A percentile compares a stretch with the other conserved stretches of the same genome.
Evolutionary conservation across 352 stramenopile species (phyloP).

Genomic region (Globisporangium sylvaticum): DNA sequence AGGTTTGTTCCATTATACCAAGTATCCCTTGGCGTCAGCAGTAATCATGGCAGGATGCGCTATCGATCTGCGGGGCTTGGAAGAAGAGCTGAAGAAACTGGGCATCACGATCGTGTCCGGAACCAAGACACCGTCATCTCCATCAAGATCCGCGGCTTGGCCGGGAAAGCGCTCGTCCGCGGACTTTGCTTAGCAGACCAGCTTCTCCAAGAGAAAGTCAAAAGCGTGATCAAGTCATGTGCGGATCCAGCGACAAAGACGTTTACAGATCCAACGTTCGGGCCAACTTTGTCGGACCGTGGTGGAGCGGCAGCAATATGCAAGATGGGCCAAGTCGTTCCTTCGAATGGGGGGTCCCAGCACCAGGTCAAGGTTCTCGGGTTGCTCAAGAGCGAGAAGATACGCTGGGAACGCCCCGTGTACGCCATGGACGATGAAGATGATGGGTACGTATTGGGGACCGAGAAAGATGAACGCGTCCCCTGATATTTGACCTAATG

Average conservation of each 20-base stretch:
- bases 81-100: conserved; percentile 81
- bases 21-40: background rate
- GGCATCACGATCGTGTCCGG: conserved; percentile 67
- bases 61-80: conserved; percentile 50
- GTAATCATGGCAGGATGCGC: background rate
- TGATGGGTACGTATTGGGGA: conserved; percentile 9
- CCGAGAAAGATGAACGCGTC: background rate
- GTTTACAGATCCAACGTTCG: conserved; percentile 84
- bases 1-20: background rate
- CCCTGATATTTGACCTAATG: background rate
- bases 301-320: conserved; percentile 65
- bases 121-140: conserved; percentile 75
- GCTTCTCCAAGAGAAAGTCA: conserved; percentile 72
- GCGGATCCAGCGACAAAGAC: conserved; percentile 40
- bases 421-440: conserved; percentile 39
- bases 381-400: conserved; percentile 67
- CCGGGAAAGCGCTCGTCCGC: conserved; percentile 49
- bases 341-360: conserved; percentile 68
- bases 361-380: conserved; percentile 72
- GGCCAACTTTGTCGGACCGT: conserved; percentile 47
- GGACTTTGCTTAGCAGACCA: conserved; percentile 62
- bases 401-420: conserved; percentile 73
- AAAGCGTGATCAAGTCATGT: conserved; percentile 51
- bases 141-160: conserved; percentile 70
- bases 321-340: conserved; percentile 40